Base-by-base conservation (phyloP, 768 basidiomycete species). In the Boletus vermiculosoides region DNA sequence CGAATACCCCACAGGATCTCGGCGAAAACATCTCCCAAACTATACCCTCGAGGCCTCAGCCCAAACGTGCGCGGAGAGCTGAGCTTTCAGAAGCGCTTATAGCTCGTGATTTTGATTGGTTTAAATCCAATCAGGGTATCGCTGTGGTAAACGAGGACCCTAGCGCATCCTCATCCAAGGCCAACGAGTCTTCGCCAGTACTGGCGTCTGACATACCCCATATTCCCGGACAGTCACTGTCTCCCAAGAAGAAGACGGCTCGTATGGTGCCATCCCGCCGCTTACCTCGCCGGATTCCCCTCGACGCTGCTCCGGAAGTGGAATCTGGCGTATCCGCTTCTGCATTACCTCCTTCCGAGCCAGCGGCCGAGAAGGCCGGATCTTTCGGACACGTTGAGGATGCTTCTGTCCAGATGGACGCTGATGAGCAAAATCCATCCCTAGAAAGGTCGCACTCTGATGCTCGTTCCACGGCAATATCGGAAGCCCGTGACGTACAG, bases 21-120 rank as follows among this genome's bases (percentile, higher is more conserved):
- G 18, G 33, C 7, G 53, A 30, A 55, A 45, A 20, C 8, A 15
- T 30, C 18, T 41, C 61, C 2, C 10, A 59, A 10, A 16, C 54
- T 7, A 34, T 52, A 33, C 13, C 50, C 8, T 30, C 49, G 15
- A 71, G 61, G 22, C 72, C 64, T 39, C 66, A 72, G 4, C 71
- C 72, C 13, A 72, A 62, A 45, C 70, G 71, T 25, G 31, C 37
- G 31, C 59, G 61, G 37, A 61, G 49, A 56, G 54, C 61, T 4
- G 65, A 67, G 22, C 57, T 72, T 31, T 33, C 63, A 8, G 65
- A 67, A 18, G 60, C 59, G 10, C 57, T 73, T 15, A 44, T 63
- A 34, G 63, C 69, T 15, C 71, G 70, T 37, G 71, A 72, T 40
- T 59, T 72, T 39, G 63, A 71, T 41, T 72, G 67, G 63, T 73